These are phyloP conservation scores for Talaromyces sp. DNA, from an alignment of 2,329 filamentous ascomycete genomes.

Conservation along the genomic window DNA sequence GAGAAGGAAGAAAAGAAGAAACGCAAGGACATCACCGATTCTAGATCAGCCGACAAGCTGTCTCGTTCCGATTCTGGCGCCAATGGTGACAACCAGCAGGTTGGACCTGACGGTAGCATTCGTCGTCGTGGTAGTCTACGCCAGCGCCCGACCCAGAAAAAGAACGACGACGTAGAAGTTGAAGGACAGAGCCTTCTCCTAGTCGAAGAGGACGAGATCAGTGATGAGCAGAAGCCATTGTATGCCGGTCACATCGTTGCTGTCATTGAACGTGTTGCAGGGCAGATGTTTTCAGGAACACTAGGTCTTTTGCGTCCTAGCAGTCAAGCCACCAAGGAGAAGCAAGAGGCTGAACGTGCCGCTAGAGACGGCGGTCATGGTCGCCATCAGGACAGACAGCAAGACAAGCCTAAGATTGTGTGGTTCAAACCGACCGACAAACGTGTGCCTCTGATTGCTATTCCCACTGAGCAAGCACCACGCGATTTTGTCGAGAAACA, in stretches of 20 bases:
- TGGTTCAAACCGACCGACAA: constrained; percentile 99
- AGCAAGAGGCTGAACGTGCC: constrained; percentile 93
- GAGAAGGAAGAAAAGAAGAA: constrained; percentile 99
- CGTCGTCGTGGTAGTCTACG: constrained; percentile 90
- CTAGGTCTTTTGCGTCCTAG: constrained; percentile 89
- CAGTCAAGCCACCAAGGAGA: constrained; percentile 98
- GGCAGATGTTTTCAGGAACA: constrained; percentile 98
- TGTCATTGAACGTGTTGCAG: constrained; percentile 92
- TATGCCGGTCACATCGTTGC: constrained; percentile 97
- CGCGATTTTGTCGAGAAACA: constrained; percentile 98
- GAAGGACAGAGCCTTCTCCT: constrained; percentile 94
- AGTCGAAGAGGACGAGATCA: constrained; percentile 98
- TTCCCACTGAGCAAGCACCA: constrained; percentile 95
- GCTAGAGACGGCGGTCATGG: constrained; percentile 76
- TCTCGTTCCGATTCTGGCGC: constrained; percentile 54
- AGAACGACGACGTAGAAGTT: constrained; percentile 98
- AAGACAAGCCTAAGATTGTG: constrained; percentile 98
- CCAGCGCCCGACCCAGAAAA: constrained; percentile 97
- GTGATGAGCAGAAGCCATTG: constrained; percentile 93
- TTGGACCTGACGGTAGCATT: constrained; percentile 72
- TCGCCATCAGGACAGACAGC: constrained; percentile 71
- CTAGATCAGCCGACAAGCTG: constrained; percentile 64
- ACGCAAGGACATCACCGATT: constrained; percentile 96
- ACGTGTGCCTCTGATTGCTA: constrained; percentile 94
- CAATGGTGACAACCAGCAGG: constrained; percentile 58